phyloP scores from a whole-genome alignment of 2,329 filamentous ascomycete species.

The Trichoderma harzianum region DNA sequence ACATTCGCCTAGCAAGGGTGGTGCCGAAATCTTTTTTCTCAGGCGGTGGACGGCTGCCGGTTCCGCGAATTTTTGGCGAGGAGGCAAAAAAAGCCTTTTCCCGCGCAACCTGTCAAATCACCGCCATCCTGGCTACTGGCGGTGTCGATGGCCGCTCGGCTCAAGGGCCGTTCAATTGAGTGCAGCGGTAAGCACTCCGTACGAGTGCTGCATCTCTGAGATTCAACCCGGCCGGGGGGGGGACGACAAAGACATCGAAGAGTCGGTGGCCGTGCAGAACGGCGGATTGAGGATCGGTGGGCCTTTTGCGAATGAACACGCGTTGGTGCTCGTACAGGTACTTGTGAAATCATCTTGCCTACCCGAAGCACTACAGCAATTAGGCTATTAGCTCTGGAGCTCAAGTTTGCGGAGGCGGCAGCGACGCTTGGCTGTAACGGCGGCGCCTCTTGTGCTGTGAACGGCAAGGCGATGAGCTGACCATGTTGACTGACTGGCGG shows the following conservation, averaged over 20 bases:
- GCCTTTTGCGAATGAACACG: background rate
- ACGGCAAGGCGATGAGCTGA: conserved; percentile 12
- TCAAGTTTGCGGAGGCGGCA: conserved; percentile 8
- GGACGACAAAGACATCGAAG: background rate
- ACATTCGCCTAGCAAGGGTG: conserved; percentile 19
- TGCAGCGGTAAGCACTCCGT: background rate
- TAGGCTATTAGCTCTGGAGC: background rate
- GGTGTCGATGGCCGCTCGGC: conserved; percentile 12
- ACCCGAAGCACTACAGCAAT: background rate
- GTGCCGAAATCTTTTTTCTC: conserved; percentile 18
- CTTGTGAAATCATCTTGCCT: background rate
- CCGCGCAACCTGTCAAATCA: conserved; percentile 7
- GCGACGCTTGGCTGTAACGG: background rate
- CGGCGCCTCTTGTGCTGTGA: background rate
- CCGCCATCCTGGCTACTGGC: conserved; percentile 16
- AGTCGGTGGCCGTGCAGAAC: conserved; percentile 16
- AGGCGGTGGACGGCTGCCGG: conserved; percentile 20
- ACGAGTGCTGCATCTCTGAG: background rate
- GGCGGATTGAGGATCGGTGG: conserved; percentile 5
- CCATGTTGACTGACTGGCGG: background rate
- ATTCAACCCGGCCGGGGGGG: background rate
- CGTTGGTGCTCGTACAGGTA: background rate
- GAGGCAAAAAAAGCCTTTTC: conserved; percentile 16
- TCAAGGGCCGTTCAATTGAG: conserved; percentile 1
- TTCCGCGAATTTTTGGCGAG: conserved; percentile 20